A percentile compares a stretch with the other conserved stretches of the same genome.
Evolutionary conservation across 305 asterid species (phyloP).

Genomic region (Rubia balearica): DNA sequence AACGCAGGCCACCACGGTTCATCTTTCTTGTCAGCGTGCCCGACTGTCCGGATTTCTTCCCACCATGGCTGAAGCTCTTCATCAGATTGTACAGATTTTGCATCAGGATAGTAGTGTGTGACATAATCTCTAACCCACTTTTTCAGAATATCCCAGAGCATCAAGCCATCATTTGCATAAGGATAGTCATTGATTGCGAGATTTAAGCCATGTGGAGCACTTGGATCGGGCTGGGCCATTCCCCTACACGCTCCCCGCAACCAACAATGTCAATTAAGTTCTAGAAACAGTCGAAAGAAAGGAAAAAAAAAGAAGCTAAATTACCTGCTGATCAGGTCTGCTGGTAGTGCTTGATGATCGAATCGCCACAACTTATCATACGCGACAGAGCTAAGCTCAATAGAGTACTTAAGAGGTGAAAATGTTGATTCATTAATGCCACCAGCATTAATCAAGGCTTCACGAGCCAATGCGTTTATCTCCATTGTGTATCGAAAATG

Average conservation of each 20-base stretch:
- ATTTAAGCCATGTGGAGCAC: conserved; percentile 60
- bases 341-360: conserved; percentile 57
- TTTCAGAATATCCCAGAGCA: conserved; percentile 66
- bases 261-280: not conserved
- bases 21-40: conserved; percentile 74
- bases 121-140: conserved; percentile 66
- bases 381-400: conserved; percentile 20
- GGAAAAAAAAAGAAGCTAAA: not conserved
- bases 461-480: conserved; percentile 28
- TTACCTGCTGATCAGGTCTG: conserved; percentile 60
- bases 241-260: conserved; percentile 32
- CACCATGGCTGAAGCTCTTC: conserved; percentile 81
- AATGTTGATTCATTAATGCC: conserved; percentile 20
- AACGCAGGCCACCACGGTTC: conserved; percentile 77
- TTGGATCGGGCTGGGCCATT: conserved; percentile 67
- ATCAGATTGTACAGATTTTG: conserved; percentile 35
- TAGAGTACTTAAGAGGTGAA: conserved; percentile 16
- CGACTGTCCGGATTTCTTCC: conserved; percentile 57
- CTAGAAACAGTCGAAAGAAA: not conserved
- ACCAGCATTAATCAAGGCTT: conserved; percentile 13
- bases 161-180: conserved; percentile 70
- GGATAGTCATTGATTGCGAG: conserved; percentile 73
- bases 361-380: conserved; percentile 50
- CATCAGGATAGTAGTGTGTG: conserved; percentile 36
- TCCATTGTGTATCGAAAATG: conserved; percentile 30